A percentile compares a stretch with the other conserved stretches of the same genome.
phyloP scores from a whole-genome alignment of 306 rosid genomes.

The Citrullus colocynthis region DNA sequence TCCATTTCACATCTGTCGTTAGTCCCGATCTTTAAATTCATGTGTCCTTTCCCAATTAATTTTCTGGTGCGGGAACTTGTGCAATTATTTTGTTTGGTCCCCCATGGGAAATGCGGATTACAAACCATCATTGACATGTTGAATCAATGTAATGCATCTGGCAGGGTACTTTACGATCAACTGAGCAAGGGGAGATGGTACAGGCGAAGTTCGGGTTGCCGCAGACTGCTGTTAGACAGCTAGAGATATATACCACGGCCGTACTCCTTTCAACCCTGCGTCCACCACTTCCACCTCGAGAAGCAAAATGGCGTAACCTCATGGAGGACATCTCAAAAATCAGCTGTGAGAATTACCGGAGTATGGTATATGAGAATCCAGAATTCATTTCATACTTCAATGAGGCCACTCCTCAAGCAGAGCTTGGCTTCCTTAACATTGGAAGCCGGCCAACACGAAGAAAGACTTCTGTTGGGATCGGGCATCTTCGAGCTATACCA shows the following conservation, averaged over 20 bases:
- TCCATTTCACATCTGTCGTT: neutral
- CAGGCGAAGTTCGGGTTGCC: slow-evolving; percentile 90
- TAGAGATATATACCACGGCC: slow-evolving; percentile 88
- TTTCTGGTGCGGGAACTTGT: neutral
- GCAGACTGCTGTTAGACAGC: slow-evolving; percentile 83
- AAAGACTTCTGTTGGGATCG: slow-evolving; percentile 60
- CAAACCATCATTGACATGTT: neutral
- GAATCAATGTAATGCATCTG: neutral
- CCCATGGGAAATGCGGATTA: neutral
- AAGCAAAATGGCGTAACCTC: slow-evolving; percentile 71
- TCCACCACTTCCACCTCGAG: slow-evolving; percentile 82
- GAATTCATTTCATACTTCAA: slow-evolving; percentile 79
- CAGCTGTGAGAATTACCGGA: slow-evolving; percentile 68
- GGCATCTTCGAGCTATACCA: slow-evolving; percentile 87
- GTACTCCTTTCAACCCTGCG: slow-evolving; percentile 89
- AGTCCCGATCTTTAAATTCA: neutral
- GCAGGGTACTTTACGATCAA: slow-evolving; percentile 81
- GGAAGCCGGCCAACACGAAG: slow-evolving; percentile 92
- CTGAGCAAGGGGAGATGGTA: slow-evolving; percentile 98
- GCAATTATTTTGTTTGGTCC: neutral
- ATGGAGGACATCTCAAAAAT: slow-evolving; percentile 86
- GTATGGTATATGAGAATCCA: slow-evolving; percentile 69
- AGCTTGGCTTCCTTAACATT: slow-evolving; percentile 91
- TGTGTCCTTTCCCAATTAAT: neutral
- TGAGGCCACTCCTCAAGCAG: slow-evolving; percentile 95